A percentile compares a stretch with the other conserved stretches of the same genome.
Evolutionary conservation across 1,284 basidiomycete genomes (phyloP).

Genomic region (Cutaneotrichosporon dermatis): DNA sequence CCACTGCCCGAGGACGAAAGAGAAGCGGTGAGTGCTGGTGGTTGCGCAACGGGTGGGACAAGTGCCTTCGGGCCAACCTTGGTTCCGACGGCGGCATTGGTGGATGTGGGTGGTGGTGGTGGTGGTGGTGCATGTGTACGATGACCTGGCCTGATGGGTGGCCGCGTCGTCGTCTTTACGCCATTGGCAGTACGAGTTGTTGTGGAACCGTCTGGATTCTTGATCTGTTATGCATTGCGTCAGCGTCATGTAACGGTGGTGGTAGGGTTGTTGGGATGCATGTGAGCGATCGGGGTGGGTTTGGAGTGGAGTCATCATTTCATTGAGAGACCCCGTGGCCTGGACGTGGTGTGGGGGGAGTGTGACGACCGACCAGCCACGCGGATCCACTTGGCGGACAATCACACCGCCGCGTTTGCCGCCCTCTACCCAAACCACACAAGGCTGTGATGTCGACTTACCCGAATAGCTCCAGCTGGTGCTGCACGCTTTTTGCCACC

Average conservation of each 20-base stretch:
- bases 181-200: conserved; percentile 43
- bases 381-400: too few species aligned
- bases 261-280: too few species aligned
- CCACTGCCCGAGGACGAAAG: background rate
- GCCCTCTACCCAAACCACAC: too few species aligned
- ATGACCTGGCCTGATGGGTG: conserved; percentile 22
- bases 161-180: conserved; percentile 36
- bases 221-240: conserved; percentile 26
- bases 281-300: too few species aligned
- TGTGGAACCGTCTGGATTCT: conserved; percentile 43
- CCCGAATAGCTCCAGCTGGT: conserved; percentile 38
- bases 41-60: background rate
- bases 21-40: background rate
- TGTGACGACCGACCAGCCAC: background rate
- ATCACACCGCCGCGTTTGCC: too few species aligned
- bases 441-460: conserved; percentile 20
- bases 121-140: background rate
- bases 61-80: conserved; percentile 1
- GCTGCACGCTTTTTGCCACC: conserved; percentile 21
- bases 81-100: background rate
- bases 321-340: too few species aligned
- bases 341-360: too few species aligned
- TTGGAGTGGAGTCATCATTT: background rate
- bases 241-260: background rate
- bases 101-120: too few species aligned